Evolutionary conservation across 352 stramenopile species (phyloP), one percentile per base, ranked within the genome.

Genomic region (Globisporangium nodosum): DNA sequence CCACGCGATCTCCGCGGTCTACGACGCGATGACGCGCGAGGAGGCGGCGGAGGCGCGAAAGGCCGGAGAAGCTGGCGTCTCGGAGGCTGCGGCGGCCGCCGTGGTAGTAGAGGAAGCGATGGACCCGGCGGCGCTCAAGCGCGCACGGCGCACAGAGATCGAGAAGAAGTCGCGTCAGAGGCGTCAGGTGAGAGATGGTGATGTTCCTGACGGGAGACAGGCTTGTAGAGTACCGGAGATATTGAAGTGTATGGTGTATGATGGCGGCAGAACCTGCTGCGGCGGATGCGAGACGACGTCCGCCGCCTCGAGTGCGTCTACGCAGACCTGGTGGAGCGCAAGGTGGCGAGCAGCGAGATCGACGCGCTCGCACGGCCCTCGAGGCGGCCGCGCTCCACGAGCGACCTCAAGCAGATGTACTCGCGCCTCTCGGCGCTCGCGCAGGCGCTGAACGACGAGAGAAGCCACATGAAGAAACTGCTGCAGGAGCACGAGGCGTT

Each of bases 401-500:
- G 27, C 64, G 58, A 0, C 39, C 61, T 87, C 24, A 61, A 88
- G 54, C 74, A 82, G 54, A 73, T 72, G 55, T 61, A 71, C 50
- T 63, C 85, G 8, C 75, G 69, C 31, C 60, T 64, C 35, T 71
- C 58, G 20, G 65, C 77, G 31, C 63, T 78, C 18, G 70, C 65
- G 4, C 64, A 72, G 1, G 57, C 73, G 15, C 60, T 89, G 2
- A 56, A 65, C 6, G 66, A 86, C 31, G 73, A 87, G 39, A 71
- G 73, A 5, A 59, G 42, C 20, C 67, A 68, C n/a, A 52, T 83
- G 52, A 6, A 37, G 33, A 37, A 37, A 3, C 33, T 90, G 54
- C 61, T 90, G 48, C 66, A 84, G 52, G 68, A 81, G 50, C 59
- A 73, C 18, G 69, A 90, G 66, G 72, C 85, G 37, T 83, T 84